phyloP scores from a whole-genome alignment of 2,329 filamentous ascomycete genomes.

The Lecanicillium sp. region DNA sequence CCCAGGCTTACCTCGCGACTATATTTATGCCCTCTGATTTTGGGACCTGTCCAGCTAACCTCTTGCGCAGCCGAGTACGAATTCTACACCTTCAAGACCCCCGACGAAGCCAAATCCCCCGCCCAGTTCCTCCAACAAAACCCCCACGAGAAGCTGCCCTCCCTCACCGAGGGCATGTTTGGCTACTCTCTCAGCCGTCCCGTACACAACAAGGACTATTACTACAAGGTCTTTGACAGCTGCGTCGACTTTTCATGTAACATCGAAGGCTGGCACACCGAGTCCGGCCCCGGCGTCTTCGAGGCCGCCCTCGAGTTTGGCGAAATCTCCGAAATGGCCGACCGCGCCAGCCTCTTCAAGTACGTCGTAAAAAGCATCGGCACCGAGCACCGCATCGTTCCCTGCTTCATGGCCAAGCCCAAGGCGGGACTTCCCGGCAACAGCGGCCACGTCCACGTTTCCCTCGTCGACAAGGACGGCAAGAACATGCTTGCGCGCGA shows the following conservation, averaged over 20 bases:
- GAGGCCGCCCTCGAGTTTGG: slow-evolving; percentile 92
- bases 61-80: slow-evolving; percentile 72
- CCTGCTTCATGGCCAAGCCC: slow-evolving; percentile 98
- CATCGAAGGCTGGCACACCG: slow-evolving; percentile 93
- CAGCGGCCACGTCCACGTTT: slow-evolving; percentile 93
- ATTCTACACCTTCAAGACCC: slow-evolving; percentile 84
- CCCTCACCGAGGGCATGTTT: slow-evolving; percentile 91
- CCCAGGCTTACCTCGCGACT: neutral
- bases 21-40: neutral
- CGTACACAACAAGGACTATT: slow-evolving; percentile 87
- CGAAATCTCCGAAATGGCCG: slow-evolving; percentile 83
- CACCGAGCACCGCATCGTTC: slow-evolving; percentile 82
- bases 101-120: slow-evolving; percentile 56
- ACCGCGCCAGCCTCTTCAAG: slow-evolving; percentile 90
- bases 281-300: slow-evolving; percentile 89
- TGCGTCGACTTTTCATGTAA: slow-evolving; percentile 72
- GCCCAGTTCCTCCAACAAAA: slow-evolving; percentile 70
- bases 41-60: slow-evolving; percentile 6
- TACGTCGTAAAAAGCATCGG: slow-evolving; percentile 87
- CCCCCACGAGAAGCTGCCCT: slow-evolving; percentile 64
- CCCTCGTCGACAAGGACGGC: slow-evolving; percentile 71
- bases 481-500: slow-evolving; percentile 80
- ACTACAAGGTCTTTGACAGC: slow-evolving; percentile 78
- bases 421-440: slow-evolving; percentile 87
- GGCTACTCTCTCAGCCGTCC: slow-evolving; percentile 86